Conservation (phyloP, 129 eudicot species). For the Saposhnikovia divaricata region DNA sequence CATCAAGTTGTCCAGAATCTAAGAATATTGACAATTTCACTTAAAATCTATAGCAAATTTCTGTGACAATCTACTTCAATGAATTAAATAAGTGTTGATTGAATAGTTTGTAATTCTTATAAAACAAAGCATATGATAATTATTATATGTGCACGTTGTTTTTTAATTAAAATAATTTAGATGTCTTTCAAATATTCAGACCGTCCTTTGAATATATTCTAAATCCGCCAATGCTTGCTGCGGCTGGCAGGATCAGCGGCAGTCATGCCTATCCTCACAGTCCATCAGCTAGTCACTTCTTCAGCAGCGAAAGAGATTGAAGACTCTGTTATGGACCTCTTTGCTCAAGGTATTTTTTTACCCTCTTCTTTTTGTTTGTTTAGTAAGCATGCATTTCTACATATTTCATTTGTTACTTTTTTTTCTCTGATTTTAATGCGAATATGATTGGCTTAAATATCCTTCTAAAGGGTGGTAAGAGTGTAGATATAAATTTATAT, state of each 20-base stretch:
- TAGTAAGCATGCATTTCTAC: background rate
- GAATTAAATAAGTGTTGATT: too few relatives aligned
- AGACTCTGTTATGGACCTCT: slow-evolving; percentile 55
- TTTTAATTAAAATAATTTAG: too few relatives aligned
- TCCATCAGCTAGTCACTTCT: slow-evolving; percentile 38
- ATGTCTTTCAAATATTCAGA: background rate
- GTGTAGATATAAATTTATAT: slow-evolving; percentile 1
- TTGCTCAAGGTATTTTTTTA: slow-evolving; percentile 41
- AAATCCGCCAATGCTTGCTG: slow-evolving; percentile 30
- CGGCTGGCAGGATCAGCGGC: slow-evolving; percentile 84
- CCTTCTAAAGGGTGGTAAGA: background rate
- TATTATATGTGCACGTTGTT: background rate
- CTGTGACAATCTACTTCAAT: too few relatives aligned
- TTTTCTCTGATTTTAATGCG: background rate
- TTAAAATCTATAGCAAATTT: too few relatives aligned
- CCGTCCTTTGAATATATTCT: background rate
- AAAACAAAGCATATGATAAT: too few relatives aligned
- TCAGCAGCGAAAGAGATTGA: slow-evolving; percentile 41
- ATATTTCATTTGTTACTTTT: background rate
- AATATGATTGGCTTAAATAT: background rate
- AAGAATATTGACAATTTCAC: slow-evolving; percentile 45
- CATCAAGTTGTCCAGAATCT: slow-evolving; percentile 48
- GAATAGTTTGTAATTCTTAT: too few relatives aligned
- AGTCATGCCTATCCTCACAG: slow-evolving; percentile 58
- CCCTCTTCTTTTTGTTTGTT: background rate